Base-by-base conservation (phyloP, 805 yeast genomes). In the Yarrowia bubula region DNA sequence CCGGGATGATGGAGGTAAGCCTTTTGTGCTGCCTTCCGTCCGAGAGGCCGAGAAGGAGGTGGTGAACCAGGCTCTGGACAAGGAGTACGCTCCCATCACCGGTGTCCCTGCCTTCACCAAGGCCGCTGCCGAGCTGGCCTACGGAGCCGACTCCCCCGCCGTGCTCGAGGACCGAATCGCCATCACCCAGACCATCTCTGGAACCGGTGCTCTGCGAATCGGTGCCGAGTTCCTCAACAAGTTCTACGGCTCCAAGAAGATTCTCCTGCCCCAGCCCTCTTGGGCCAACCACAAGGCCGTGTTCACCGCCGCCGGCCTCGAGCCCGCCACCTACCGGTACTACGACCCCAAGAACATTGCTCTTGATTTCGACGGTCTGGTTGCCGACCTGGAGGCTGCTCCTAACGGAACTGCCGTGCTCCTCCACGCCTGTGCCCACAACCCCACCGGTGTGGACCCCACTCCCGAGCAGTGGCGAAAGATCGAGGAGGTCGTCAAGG, bases 381-480 rank as follows among this genome's bases (percentile, higher is more conserved):
- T 89, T 61, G 74, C 75, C 38, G 89, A 90, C 63, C 76, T 92
- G 55, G 71, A 78, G 28, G 72, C 75, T 39, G 86, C 86, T 43
- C 83, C 83, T 35, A 78, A 78, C 38, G 90, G 88, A 32, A 80
- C 87, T 22, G 83, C 85, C 63, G 87, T 92, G 22, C 80, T 92
- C 65, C 82, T 92, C 67, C 98, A 92, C 76, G 97, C 97, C 8
- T 92, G 98, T 76, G 98, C 98, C 38, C 99, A 93, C 78, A 93
- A 93, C 76, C 98, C 99, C 67, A 93, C 98, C 22, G 99, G 98
- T 46, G 85, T 93, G 70, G 99, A 93, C 76, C 98, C 98, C 66
- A 85, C 89, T 2, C 79, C 80, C 66, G 88, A 83, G 61, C 89
- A 93, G 78, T 93, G 99, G 99, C 75, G 75, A 51, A 71, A 80